phyloP scores from a whole-genome alignment of 2,329 filamentous ascomycete genomes.

The Fusarium decemcellulare region DNA sequence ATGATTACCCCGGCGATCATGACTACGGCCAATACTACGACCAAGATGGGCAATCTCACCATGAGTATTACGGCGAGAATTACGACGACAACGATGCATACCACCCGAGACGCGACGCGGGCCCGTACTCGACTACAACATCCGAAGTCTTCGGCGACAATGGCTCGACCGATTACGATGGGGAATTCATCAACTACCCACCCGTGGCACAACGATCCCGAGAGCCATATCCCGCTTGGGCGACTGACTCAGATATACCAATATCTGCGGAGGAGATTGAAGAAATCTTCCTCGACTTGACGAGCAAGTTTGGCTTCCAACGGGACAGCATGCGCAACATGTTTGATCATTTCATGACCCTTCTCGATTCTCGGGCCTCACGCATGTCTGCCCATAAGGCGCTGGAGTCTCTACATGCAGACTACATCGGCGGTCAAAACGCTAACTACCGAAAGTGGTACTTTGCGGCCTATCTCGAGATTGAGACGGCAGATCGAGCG shows the following conservation, averaged over 20 bases:
- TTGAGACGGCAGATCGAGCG: not conserved
- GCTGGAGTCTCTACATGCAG: not conserved
- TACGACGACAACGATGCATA: too few species aligned
- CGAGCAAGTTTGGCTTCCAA: not conserved
- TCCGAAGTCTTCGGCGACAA: constrained; percentile 1
- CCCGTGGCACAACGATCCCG: not conserved
- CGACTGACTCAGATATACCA: not conserved
- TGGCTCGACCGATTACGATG: not conserved
- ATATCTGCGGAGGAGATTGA: not conserved
- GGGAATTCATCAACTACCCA: not conserved
- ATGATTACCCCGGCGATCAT: not conserved
- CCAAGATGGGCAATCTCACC: not conserved
- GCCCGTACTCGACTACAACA: not conserved
- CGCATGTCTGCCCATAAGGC: constrained; percentile 1
- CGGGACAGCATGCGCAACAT: constrained; percentile 4
- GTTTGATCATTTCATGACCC: constrained; percentile 1
- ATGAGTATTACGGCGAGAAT: not conserved
- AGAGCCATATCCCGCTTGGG: constrained; percentile 7
- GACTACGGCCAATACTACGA: not conserved
- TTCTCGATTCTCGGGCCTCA: not conserved
- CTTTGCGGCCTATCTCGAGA: not conserved
- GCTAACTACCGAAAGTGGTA: constrained; percentile 1
- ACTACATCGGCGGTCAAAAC: not conserved
- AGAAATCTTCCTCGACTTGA: not conserved
- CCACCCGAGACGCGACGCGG: not conserved